Base-by-base conservation (phyloP, 805 yeast genomes). In the Saturnispora ahearnii region DNA sequence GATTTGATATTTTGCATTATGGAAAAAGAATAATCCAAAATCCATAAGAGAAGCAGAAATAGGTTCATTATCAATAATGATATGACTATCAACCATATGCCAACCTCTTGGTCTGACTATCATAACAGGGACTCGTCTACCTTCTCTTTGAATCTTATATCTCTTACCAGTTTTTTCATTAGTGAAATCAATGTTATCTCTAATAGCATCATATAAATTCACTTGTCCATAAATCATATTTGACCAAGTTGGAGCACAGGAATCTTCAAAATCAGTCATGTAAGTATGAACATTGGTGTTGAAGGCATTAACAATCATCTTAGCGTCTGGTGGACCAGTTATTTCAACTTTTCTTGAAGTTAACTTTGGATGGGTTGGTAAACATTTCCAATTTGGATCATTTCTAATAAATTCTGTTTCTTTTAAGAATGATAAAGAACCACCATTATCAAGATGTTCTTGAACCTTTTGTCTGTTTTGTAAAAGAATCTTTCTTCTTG, bases 71-170 rank as follows among this genome's bases (percentile, higher is more conserved):
- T 83, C 90, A 51, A 84, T 78, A 46, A 73, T 60, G 44, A 85
- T 72, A 62, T 85, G 95, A 64, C 76, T 74, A 63, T 85, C 95
- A 33, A 72, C 80, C 77, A 85, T 74, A 65, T 85, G 95, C 90
- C 91, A 84, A 46, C 95, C 93, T 72, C 95, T 77, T 62, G 95
- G 95, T 72, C 95, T 78, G 50, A 84, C 89, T 64, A 85, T 82
- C 64, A 85, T 69, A 41, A 89, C 85, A 53, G 91, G 91, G 47
- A 82, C 72, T 61, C 81, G 81, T 63, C 75, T 73, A 49, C 73
- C 76, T 50, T 72, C 72, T 53, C 70, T 71, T 45, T 68, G 61
- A 46, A 71, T 67, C 54, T 63, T 63, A 57, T 71, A 71, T 32
- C 62, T 49, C 56, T 72, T 72, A 28, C 73, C 74, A 15, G 66